phyloP scores from a whole-genome alignment of 352 stramenopile species.

The Pythium phragmiticola region DNA sequence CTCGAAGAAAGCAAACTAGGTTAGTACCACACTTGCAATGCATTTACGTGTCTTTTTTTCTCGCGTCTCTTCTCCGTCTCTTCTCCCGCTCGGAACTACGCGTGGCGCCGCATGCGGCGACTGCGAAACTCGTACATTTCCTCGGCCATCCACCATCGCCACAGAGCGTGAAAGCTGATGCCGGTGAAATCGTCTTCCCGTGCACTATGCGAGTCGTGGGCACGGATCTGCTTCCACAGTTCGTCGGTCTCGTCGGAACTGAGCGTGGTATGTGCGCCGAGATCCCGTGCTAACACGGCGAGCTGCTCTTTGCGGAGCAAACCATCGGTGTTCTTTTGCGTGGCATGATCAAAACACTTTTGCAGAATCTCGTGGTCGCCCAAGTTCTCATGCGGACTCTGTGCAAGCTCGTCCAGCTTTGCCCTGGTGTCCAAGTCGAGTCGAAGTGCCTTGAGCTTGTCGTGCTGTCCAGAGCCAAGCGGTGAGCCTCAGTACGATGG shows the following conservation, averaged over 20 bases:
- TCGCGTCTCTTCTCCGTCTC: background rate
- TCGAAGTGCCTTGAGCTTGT: conserved; percentile 41
- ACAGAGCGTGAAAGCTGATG: conserved; percentile 42
- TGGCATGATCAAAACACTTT: conserved; percentile 36
- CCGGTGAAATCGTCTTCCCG: background rate
- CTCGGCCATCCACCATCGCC: conserved; percentile 62
- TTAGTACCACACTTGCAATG: conserved; percentile 26
- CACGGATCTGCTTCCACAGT: conserved; percentile 36
- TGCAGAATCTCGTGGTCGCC: conserved; percentile 39
- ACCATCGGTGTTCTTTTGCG: conserved; percentile 2
- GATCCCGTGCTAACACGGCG: conserved; percentile 29
- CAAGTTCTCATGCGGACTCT: conserved; percentile 10
- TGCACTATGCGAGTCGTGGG: background rate
- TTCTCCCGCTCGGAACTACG: background rate
- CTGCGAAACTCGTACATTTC: conserved; percentile 29
- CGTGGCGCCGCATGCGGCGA: background rate
- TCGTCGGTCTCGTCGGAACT: conserved; percentile 44
- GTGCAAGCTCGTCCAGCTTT: conserved; percentile 28
- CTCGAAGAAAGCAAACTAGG: conserved; percentile 21
- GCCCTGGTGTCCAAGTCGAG: conserved; percentile 30
- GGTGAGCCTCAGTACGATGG: background rate
- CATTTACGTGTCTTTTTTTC: conserved; percentile 25
- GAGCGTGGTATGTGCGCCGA: conserved; percentile 34
- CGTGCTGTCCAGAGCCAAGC: conserved; percentile 27
- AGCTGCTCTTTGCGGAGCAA: conserved; percentile 36